Conservation (phyloP, 1,284 basidiomycete genomes). For the Rhodofomes roseus region DNA sequence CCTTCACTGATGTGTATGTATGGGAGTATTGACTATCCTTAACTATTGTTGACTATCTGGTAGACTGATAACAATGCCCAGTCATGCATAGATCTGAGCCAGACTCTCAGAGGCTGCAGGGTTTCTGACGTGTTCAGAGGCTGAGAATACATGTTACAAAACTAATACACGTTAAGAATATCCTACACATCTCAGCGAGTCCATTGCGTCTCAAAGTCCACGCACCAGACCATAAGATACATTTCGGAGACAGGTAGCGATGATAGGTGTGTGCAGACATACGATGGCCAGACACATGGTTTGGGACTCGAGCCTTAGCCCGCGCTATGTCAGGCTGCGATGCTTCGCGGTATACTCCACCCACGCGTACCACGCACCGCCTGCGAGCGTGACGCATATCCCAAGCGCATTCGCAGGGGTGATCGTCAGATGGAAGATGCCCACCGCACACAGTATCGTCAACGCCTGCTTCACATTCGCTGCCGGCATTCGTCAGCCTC, state of each 20-base stretch:
- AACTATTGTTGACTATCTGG: no score
- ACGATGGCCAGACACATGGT: not conserved
- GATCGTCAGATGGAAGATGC: conserved; percentile 80
- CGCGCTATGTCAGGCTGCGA: not conserved
- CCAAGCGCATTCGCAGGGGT: conserved; percentile 76
- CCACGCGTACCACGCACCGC: conserved; percentile 81
- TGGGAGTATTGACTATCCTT: no score
- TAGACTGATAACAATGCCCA: no score
- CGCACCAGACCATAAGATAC: not conserved
- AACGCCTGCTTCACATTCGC: conserved; percentile 94
- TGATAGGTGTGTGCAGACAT: not conserved
- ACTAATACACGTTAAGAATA: not conserved
- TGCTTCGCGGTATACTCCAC: conserved; percentile 67
- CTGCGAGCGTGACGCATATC: conserved; percentile 76
- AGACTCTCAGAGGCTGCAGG: no score
- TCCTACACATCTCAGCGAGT: not conserved
- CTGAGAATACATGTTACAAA: not conserved
- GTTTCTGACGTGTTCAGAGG: no score
- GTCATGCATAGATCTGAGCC: no score
- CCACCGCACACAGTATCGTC: conserved; percentile 82
- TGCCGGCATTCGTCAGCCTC: conserved; percentile 21
- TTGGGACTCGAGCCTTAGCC: not conserved
- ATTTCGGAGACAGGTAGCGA: not conserved
- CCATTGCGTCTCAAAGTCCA: not conserved
- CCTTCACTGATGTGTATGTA: no score